Conservation (phyloP, 441 rosid genomes). For the Sinapis alba region DNA sequence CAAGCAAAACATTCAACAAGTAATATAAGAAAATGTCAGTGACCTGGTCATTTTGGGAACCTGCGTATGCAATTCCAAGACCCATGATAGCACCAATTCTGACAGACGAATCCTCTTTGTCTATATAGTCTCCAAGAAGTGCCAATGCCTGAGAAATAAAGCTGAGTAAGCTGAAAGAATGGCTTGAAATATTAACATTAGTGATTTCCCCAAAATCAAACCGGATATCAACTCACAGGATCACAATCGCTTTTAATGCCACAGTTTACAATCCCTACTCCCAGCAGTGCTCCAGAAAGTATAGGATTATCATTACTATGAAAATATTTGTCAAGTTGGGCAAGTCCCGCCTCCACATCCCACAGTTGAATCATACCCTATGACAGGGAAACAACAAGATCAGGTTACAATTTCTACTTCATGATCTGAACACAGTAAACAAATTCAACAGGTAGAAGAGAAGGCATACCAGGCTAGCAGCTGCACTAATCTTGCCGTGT, state of each 20-base stretch:
- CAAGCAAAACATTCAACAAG: too few relatives aligned
- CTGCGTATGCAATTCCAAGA: constrained; percentile 93
- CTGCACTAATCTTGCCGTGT: constrained; percentile 92
- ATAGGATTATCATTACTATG: constrained; percentile 80
- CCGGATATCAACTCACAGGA: constrained; percentile 62
- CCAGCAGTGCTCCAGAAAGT: constrained; percentile 85
- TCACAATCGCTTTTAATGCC: constrained; percentile 85
- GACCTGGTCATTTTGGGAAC: constrained; percentile 87
- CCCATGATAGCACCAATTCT: constrained; percentile 98
- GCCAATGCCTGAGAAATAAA: constrained; percentile 77
- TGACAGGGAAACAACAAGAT: constrained; percentile 1
- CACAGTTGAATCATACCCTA: constrained; percentile 93
- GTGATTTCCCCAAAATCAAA: constrained; percentile 2
- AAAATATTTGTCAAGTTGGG: constrained; percentile 85
- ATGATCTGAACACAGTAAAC: background rate
- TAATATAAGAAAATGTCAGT: constrained; percentile 2
- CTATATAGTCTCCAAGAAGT: constrained; percentile 69
- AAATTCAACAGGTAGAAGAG: background rate
- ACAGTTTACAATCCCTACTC: constrained; percentile 93
- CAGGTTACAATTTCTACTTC: background rate
- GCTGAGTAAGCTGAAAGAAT: constrained; percentile 19
- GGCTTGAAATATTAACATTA: constrained; percentile 1
- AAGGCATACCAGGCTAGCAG: constrained; percentile 78
- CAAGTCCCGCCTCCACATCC: constrained; percentile 88
- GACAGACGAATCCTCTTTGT: constrained; percentile 76